Evolutionary conservation across 495 filamentous ascomycete genomes (phyloP), one percentile per base, ranked within the genome.

Genomic region (Stereocaulon alpinum): DNA sequence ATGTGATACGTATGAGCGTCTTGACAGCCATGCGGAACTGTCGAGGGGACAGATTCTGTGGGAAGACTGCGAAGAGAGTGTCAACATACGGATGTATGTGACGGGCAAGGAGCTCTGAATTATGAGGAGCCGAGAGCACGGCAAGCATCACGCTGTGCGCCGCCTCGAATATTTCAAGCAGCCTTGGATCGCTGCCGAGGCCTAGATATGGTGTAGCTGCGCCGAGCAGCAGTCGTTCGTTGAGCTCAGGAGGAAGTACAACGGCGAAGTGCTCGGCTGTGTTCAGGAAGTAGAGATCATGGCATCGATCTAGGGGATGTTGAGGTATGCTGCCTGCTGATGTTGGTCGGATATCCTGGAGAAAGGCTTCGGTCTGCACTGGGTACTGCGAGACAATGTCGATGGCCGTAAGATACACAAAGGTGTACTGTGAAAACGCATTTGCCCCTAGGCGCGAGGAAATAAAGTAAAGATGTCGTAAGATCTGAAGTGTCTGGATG

Each of bases 11-110:
- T 64, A 96, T 81, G 54, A 97, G 75, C 9, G 89, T 92, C 69
- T 88, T 90, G 79, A 96, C 91, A 24, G 92, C 93, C 17, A 97
- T 79, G 41, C 92, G 83, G 73, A 98, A 97, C 74, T 98, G 93
- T 7, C 90, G 82, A 4, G 86, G 80, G 2, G 89, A 92, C 17
- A 98, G 82, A 61, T 87, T 87, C 6, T 76, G 64, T 3, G 93
- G 94, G 71, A 96, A 98, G 10, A 87, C 80, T n/a, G 82, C 77
- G 72, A 96, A 91, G 0, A 96, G 79, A 27, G 83, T 82, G 55
- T 92, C 86, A 58, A 93, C 80, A 70, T 98, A 97, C 68, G 89
- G 88, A 2, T 91, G 91, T 15, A 92, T 76, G 54, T 95, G 78
- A 61, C 80, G 80, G 15, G 82, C 80, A 34, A 89, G 82, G 42